Percentiles rank a stretch among this genome's conserved stretches.
Conservation (phyloP, 2,329 filamentous ascomycete species). For the Fusarium xylarioides region DNA sequence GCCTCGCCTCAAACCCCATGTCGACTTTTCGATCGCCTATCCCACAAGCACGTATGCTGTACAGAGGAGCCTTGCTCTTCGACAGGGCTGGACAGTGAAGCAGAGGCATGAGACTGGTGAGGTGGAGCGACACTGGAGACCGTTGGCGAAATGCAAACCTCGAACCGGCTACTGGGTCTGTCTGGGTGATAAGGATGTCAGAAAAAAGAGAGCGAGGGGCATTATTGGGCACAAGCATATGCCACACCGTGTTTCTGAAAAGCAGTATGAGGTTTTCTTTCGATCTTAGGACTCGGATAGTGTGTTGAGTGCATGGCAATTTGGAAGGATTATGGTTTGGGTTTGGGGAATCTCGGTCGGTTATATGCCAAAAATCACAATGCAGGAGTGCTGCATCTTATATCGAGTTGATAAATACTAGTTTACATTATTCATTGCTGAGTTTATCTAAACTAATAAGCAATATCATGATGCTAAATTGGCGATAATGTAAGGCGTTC, state of each 20-base stretch:
- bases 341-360: not conserved
- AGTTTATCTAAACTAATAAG: too few species aligned
- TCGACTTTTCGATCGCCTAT: conserved; percentile 38
- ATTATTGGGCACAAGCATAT: not conserved
- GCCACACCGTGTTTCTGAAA: not conserved
- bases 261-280: conserved; percentile 2
- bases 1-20: conserved; percentile 7
- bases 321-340: not conserved
- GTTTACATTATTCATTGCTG: accelerated
- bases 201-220: not conserved
- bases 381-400: not conserved
- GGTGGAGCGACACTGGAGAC: conserved; percentile 38
- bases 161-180: conserved; percentile 42
- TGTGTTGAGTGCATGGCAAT: not conserved
- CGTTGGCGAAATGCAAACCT: conserved; percentile 8
- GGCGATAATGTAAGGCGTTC: not conserved
- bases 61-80: conserved; percentile 23
- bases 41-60: conserved; percentile 34
- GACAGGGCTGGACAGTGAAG: conserved; percentile 15
- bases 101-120: conserved; percentile 18
- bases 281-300: not conserved
- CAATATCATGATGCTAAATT: too few species aligned
- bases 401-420: not conserved
- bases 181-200: conserved; percentile 32
- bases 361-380: not conserved